A percentile compares a stretch with the other conserved stretches of the same genome.
Evolutionary conservation across 805 yeast genomes (phyloP).

Genomic region (Starmerella roubikii): DNA sequence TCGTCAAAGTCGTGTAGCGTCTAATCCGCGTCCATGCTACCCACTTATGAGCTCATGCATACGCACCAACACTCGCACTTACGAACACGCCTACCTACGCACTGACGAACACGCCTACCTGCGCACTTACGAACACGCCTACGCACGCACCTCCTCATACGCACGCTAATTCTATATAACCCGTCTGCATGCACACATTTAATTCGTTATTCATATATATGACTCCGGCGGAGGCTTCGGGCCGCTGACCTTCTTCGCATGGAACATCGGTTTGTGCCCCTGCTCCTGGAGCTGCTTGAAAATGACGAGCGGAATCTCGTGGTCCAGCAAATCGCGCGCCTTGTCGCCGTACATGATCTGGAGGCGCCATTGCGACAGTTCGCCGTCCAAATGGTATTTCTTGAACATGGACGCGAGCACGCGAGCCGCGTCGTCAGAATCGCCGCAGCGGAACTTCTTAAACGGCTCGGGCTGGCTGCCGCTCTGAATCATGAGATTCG

Average conservation of each 20-base stretch:
- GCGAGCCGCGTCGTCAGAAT: conserved; percentile 83
- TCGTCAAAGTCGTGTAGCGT: too few relatives aligned
- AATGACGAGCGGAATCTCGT: conserved; percentile 77
- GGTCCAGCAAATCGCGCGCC: conserved; percentile 67
- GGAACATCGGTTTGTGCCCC: conserved; percentile 6
- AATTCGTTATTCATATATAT: neutral
- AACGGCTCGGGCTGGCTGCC: conserved; percentile 43
- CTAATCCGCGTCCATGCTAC: too few relatives aligned
- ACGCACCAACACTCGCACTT: too few relatives aligned
- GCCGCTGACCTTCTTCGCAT: conserved; percentile 1
- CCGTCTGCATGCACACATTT: too few relatives aligned
- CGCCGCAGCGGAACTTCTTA: conserved; percentile 69
- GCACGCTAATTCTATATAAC: too few relatives aligned
- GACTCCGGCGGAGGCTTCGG: conserved; percentile 5
- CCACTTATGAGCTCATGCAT: too few relatives aligned
- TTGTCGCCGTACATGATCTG: conserved; percentile 85
- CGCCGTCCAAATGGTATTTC: conserved; percentile 64
- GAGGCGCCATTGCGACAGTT: conserved; percentile 78
- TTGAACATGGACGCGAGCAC: conserved; percentile 80
- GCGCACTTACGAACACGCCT: too few relatives aligned
- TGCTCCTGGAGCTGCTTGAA: conserved; percentile 68
- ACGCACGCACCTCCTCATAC: too few relatives aligned
- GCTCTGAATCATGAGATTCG: conserved; percentile 7
- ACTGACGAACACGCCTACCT: too few relatives aligned
- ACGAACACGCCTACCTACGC: too few relatives aligned